Evolutionary conservation across 257 asterid genomes (phyloP).

Genomic region (Solanum phureja): DNA sequence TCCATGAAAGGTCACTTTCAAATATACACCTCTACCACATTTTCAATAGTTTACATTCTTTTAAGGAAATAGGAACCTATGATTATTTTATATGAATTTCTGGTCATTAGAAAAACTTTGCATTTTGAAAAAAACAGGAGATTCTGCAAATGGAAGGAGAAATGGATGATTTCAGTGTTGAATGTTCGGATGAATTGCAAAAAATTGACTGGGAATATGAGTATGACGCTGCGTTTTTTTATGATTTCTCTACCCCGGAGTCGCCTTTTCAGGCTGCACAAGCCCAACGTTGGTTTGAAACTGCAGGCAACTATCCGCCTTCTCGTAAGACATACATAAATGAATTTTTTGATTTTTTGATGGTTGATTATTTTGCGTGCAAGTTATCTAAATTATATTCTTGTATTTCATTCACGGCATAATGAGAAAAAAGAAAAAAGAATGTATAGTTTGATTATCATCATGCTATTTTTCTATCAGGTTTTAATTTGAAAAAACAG

Average conservation of each 20-base stretch:
- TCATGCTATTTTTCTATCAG: background rate
- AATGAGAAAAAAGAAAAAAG: background rate
- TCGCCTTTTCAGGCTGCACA: constrained; percentile 34
- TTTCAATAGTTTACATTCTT: background rate
- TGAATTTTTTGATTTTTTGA: background rate
- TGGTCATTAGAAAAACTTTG: background rate
- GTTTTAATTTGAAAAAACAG: background rate
- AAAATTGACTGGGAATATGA: constrained; percentile 56
- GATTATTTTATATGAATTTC: background rate
- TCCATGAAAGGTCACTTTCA: background rate
- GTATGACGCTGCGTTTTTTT: constrained; percentile 58
- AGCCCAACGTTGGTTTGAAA: constrained; percentile 65
- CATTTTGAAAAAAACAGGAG: background rate
- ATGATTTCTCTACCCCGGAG: constrained; percentile 53
- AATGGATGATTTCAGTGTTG: constrained; percentile 41
- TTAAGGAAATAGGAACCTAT: background rate
- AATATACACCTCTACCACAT: background rate
- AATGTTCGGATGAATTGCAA: constrained; percentile 11
- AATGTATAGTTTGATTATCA: background rate
- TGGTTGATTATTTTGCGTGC: background rate
- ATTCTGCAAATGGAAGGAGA: constrained; percentile 15
- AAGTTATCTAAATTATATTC: background rate
- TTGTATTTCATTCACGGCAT: background rate
- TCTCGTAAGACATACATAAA: background rate
- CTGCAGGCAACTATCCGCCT: background rate